A percentile compares a stretch with the other conserved stretches of the same genome.
These are phyloP conservation scores for Antrodiella citrinella DNA, from an alignment of 768 basidiomycete genomes.

Conservation along the genomic window DNA sequence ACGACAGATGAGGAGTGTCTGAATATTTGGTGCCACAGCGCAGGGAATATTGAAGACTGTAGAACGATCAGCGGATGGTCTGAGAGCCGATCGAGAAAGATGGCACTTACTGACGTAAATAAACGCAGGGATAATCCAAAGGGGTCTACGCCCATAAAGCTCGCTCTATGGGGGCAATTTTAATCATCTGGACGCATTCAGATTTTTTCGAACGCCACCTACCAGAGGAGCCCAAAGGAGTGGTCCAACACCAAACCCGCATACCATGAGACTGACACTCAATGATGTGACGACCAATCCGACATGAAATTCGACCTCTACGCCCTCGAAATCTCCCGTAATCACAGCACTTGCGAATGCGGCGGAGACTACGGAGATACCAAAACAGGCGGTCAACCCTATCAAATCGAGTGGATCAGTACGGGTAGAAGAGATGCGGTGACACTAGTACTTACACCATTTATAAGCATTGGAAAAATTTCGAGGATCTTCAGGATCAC, in stretches of 20 bases:
- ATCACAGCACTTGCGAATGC: slow-evolving; percentile 30
- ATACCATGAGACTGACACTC: slow-evolving; percentile 29
- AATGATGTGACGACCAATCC: slow-evolving; percentile 26
- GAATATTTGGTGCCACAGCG: slow-evolving; percentile 31
- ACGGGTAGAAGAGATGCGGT: neutral
- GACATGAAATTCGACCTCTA: slow-evolving; percentile 24
- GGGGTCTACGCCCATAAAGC: slow-evolving; percentile 28
- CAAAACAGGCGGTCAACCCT: slow-evolving; percentile 25
- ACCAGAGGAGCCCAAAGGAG: slow-evolving; percentile 23
- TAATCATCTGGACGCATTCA: slow-evolving; percentile 21
- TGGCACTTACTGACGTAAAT: slow-evolving; percentile 24
- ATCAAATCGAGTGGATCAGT: neutral
- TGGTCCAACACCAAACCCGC: slow-evolving; percentile 27
- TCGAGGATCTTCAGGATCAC: slow-evolving; percentile 33
- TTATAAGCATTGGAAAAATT: slow-evolving; percentile 26
- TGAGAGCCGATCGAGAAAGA: too few relatives aligned
- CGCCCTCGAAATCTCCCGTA: slow-evolving; percentile 29
- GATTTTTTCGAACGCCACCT: too few relatives aligned
- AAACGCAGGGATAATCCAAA: slow-evolving; percentile 31
- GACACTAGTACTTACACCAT: slow-evolving; percentile 23
- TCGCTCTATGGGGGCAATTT: slow-evolving; percentile 28
- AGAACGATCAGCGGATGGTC: neutral
- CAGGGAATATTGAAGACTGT: slow-evolving; percentile 32
- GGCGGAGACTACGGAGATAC: slow-evolving; percentile 26
- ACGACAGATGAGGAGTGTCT: slow-evolving; percentile 32